Conservation (phyloP, 345 rosid species). For the Salix koriyanagi region DNA sequence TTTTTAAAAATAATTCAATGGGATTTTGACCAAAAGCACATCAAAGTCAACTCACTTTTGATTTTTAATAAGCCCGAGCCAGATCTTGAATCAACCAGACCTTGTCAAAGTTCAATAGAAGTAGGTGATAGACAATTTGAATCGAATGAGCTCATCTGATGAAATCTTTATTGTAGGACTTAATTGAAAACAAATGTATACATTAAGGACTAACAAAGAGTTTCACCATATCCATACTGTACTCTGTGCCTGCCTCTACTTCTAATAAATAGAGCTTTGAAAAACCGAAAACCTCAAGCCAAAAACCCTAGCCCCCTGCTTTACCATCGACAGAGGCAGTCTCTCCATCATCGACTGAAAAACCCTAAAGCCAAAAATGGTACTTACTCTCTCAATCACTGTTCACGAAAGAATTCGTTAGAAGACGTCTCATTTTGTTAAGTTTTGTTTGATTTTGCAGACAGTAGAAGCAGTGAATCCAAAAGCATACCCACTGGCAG, state of each 20-base stretch:
- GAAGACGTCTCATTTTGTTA: too few relatives aligned
- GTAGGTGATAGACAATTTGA: background rate
- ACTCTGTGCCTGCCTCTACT: background rate
- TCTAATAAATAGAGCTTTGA: background rate
- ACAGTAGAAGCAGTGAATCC: slow-evolving; percentile 74
- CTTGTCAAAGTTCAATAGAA: too few relatives aligned
- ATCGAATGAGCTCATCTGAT: background rate
- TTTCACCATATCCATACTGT: background rate
- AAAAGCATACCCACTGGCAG: slow-evolving; percentile 84
- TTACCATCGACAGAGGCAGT: background rate
- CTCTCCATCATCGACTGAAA: too few relatives aligned
- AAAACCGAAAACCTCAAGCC: background rate
- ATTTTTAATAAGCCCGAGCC: too few relatives aligned
- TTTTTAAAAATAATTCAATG: too few relatives aligned
- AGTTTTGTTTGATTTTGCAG: slow-evolving; percentile 2
- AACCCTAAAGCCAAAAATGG: background rate
- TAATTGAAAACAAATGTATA: background rate
- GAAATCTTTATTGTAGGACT: background rate
- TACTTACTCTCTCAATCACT: background rate
- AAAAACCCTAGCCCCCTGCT: slow-evolving; percentile 10
- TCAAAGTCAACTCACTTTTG: rapidly evolving
- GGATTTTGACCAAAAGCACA: too few relatives aligned
- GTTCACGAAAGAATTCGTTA: background rate
- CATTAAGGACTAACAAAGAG: background rate
- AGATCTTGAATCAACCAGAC: too few relatives aligned